Evolutionary conservation across 1,284 basidiomycete species (phyloP).

Genomic region (Sporisorium exsertum): DNA sequence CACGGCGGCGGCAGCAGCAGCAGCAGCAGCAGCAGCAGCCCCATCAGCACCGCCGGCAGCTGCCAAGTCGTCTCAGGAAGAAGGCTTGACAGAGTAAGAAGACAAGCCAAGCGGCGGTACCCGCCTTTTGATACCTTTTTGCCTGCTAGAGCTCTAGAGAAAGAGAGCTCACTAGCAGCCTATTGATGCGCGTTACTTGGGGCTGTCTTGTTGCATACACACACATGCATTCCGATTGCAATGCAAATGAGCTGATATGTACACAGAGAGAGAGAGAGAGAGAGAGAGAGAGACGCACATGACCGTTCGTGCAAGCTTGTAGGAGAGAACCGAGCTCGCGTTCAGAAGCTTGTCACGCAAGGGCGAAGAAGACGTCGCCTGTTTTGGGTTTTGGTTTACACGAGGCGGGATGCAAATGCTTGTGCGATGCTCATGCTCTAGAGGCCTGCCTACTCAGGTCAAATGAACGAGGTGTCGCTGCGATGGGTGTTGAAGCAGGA

Average conservation of each 20-base stretch:
- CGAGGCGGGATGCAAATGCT: not conserved
- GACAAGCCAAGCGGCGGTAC: not conserved
- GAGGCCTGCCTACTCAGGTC: not conserved
- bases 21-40: not conserved
- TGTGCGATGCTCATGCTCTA: not conserved
- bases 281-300: not conserved
- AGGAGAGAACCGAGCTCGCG: not conserved
- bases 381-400: not conserved
- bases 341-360: not conserved
- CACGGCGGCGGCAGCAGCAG: not conserved
- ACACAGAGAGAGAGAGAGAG: not conserved
- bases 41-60: not conserved
- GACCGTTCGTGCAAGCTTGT: not conserved
- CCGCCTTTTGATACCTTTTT: not conserved
- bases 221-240: not conserved
- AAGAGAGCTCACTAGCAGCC: not conserved
- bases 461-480: not conserved
- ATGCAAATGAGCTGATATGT: not conserved
- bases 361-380: not conserved
- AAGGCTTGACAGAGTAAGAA: constrained; percentile 15
- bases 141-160: constrained; percentile 1
- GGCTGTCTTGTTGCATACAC: not conserved
- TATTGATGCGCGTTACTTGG: not conserved
- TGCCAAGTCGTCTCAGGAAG: constrained; percentile 13
- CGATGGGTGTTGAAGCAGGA: not conserved